Evolutionary conservation across 805 yeast species (phyloP), one percentile per base, ranked within the genome.

Genomic region (Lipomyces chichibuensis): DNA sequence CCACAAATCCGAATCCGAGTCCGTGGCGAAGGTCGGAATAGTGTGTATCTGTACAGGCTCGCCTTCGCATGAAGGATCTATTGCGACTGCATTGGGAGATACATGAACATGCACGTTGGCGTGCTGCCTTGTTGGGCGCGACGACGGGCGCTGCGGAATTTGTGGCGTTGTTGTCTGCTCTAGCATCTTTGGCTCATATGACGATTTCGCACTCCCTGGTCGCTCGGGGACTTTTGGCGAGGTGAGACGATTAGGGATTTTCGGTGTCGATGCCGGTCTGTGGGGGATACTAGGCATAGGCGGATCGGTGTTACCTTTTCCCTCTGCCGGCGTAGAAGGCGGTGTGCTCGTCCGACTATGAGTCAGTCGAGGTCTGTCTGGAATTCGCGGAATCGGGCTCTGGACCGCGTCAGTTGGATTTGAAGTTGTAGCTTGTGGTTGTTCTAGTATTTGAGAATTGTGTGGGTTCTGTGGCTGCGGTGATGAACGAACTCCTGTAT

Each of bases 361-460:
- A 29, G 7, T 29, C 7, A 7, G 7, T 5, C 62, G 68, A 53
- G 65, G 66, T 25, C 56, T 57, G 39, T 55, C 43, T 51, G 69
- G 64, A 23, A 53, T 57, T 58, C 32, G 51, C 5, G 59, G 59
- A 46, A n/a, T 54, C 52, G 20, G 59, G 17, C 55, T 35, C 46
- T n/a, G 69, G 72, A 39, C 71, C 52, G 52, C n/a, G 32, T 37
- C 61, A 9, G 20, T n/a, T 14, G 55, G 35, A 37, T 94, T 89
- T 20, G 91, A 87, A 72, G 90, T 90, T 73, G 89, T 14, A 56
- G 17, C 23, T 20, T 17, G 60, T 11, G 60, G 29, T 32, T 4
- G 59, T 14, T 57, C 59, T 23, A 46, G 59, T 17, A 23, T 23
- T 37, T 37, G 49, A 33, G 52, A 11, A 3, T 25, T 32, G 32